Evolutionary conservation across 2,329 filamentous ascomycete species (phyloP), one percentile per base, ranked within the genome.

Genomic region (Trichophyton equinum): DNA sequence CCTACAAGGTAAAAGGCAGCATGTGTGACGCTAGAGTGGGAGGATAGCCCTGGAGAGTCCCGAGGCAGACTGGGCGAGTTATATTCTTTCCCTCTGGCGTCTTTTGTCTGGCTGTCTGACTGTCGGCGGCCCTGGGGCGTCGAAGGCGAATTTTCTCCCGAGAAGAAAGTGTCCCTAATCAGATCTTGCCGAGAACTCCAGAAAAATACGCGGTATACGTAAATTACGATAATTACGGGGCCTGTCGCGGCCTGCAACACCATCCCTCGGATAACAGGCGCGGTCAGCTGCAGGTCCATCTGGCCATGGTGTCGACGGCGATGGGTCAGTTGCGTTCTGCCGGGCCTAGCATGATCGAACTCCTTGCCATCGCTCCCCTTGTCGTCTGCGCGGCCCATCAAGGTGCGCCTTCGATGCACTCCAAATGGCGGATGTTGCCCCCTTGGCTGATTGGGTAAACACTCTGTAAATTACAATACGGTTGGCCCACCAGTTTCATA

Each of bases 171-270:
- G 7, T 38, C n/a, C 51, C n/a, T 55, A 55, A 53, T 55, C 51
- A 18, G 51, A 55, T 55, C 51, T 55, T 55, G 51, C 51, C 51
- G 51, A 55, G 51, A 44, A 44, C 40, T 44, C 40, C n/a, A n/a
- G 51, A 55, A 38, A 55, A 55, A 36, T 55, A 55, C 51, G 18
- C 51, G 51, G 51, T 30, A 30, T 25, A 27, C 13, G 51, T 55
- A 38, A 55, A 53, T 51, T 51, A 51, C 46, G 18, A 25, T 20
- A 51, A 33, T 36, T 33, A 33, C 51, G 27, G 25, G 20, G 13
- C 20, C 5, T 15, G 11, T 25, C 11, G 46, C 46, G 44, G 44
- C 46, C 46, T 51, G 46, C 46, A 13, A 25, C 8, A 51, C 46
- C n/a, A 7, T 8, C 25, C 7, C 11, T 55, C 51, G 51, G 44